Evolutionary conservation across 495 filamentous ascomycete species (phyloP), one percentile per base, ranked within the genome.

Genomic region (Zalerion maritima): DNA sequence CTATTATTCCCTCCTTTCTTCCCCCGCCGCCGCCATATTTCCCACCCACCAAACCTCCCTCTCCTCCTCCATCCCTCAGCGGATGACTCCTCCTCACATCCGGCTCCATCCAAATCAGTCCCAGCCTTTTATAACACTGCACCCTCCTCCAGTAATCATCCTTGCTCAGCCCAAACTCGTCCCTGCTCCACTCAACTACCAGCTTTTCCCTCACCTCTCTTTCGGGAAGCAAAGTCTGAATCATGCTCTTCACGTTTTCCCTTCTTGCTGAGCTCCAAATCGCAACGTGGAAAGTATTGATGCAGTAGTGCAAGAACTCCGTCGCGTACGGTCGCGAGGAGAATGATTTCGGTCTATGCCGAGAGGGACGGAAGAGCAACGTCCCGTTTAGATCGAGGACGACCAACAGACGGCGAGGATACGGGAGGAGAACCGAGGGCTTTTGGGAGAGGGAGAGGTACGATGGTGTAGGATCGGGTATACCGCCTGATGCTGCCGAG

Each of bases 371-470:
- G 43, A 64, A 58, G 10, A 94, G 61, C 2, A 97, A 61, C 0
- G 91, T 93, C 32, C 91, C 89, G 54, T 96, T 97, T 0, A 97
- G 64, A 48, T 97, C 89, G 32, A 96, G 71, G 16, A 96, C 69
- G 12, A 97, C 52, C 2, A 97, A 71, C 1, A 92, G 54, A 6
- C 58, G 54, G 2, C 51, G 52, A 5, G 58, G 47, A 1, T 34
- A 2, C 1, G 39, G 22, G 1, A 60, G 38, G 0, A 18, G 18
- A 14, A 26, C 36, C 1, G 49, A 36, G 1, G 36, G 32, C 10
- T 40, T 14, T 12, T 42, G 46, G 2, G 57, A 42, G 0, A 30
- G 40, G 3, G 12, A 1, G 10, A 64, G 46, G 45, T 73, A 73
- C 12, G 28, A 29, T 0, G 28, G 10, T 0, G 55, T 53, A 0